phyloP scores from a whole-genome alignment of 2,329 filamentous ascomycete genomes.

The Alternaria tenuissima region DNA sequence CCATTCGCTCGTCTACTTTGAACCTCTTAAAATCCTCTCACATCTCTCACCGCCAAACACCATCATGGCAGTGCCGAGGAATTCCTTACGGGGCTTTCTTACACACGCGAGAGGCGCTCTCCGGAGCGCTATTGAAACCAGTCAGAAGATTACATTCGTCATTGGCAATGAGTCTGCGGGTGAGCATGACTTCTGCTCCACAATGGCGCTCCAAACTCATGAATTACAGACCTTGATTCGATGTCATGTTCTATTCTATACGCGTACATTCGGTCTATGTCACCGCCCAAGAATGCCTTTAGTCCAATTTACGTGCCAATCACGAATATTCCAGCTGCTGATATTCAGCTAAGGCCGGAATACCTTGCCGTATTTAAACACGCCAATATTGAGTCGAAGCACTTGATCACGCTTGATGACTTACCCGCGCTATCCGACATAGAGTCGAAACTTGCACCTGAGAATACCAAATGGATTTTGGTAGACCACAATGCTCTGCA shows the following conservation, averaged over 20 bases:
- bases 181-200: constrained; percentile 26
- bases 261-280: constrained; percentile 74
- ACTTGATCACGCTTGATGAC: constrained; percentile 73
- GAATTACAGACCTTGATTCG: constrained; percentile 75
- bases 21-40: constrained; percentile 4
- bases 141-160: constrained; percentile 57
- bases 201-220: constrained; percentile 17
- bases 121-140: constrained; percentile 50
- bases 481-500: constrained; percentile 82
- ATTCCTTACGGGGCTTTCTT: constrained; percentile 58
- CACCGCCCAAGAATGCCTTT: constrained; percentile 56
- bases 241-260: constrained; percentile 77
- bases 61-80: constrained; percentile 55
- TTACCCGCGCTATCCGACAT: constrained; percentile 62
- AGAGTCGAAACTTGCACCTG: constrained; percentile 56
- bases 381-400: constrained; percentile 65
- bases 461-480: constrained; percentile 73
- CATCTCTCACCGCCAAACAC: constrained; percentile 23
- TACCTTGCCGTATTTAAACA: constrained; percentile 70
- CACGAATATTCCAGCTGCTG: constrained; percentile 72
- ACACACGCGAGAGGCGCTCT: constrained; percentile 55
- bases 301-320: constrained; percentile 73
- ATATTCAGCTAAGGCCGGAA: constrained; percentile 77
- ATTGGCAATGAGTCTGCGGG: constrained; percentile 64
- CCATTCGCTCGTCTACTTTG: constrained; percentile 6